Evolutionary conservation across 129 eudicot genomes (phyloP).

Genomic region (Lonicera japonica): DNA sequence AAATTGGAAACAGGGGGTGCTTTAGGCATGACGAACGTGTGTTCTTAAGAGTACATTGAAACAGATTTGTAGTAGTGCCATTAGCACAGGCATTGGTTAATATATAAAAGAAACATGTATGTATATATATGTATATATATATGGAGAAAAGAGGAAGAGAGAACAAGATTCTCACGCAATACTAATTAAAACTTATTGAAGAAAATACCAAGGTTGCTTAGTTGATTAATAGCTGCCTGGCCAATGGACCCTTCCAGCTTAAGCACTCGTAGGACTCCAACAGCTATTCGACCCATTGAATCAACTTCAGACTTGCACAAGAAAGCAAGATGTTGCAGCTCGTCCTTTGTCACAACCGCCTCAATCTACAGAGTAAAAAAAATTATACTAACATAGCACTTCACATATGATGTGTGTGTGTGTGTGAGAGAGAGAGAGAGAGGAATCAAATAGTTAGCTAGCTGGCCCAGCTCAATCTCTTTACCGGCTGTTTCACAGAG

Average conservation of each 20-base stretch:
- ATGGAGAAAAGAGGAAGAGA: too few relatives aligned
- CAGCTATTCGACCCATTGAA: conserved; percentile 87
- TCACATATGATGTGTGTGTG: too few relatives aligned
- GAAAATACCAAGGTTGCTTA: conserved; percentile 75
- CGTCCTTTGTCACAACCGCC: conserved; percentile 85
- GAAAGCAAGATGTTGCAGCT: conserved; percentile 65
- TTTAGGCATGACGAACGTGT: too few relatives aligned
- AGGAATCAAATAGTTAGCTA: neutral
- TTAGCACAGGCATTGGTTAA: too few relatives aligned
- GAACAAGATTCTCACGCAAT: too few relatives aligned
- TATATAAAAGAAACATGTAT: too few relatives aligned
- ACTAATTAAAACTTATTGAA: neutral
- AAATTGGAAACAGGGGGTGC: too few relatives aligned
- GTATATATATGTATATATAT: too few relatives aligned
- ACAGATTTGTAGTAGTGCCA: too few relatives aligned
- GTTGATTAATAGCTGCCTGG: conserved; percentile 66
- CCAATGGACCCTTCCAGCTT: conserved; percentile 87
- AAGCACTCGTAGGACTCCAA: conserved; percentile 75
- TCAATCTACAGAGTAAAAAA: conserved; percentile 51
- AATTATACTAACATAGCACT: conserved; percentile 5
- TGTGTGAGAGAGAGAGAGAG: too few relatives aligned
- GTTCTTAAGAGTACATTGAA: too few relatives aligned
- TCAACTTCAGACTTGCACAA: conserved; percentile 90
- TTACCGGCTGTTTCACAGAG: conserved; percentile 89
- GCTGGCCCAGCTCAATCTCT: neutral